Evolutionary conservation across 2,329 filamentous ascomycete genomes (phyloP).

Genomic region (Gaeumannomyces sp.): DNA sequence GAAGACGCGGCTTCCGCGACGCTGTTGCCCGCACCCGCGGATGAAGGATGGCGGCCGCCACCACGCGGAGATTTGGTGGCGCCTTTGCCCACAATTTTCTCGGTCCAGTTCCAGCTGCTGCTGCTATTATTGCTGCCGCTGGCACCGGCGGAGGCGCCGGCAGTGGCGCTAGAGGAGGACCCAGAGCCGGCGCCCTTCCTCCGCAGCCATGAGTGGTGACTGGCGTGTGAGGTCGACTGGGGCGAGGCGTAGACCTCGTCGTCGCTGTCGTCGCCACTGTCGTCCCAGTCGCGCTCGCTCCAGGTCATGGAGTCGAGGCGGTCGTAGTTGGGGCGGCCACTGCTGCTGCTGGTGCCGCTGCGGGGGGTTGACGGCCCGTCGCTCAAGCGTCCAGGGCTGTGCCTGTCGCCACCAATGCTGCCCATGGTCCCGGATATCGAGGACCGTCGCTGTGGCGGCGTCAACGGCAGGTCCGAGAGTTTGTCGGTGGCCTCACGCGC

Average conservation of each 20-base stretch:
- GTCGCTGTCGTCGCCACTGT: slow-evolving; percentile 43
- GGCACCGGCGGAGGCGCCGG: slow-evolving; percentile 7
- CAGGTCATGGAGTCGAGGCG: slow-evolving; percentile 52
- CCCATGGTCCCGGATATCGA: slow-evolving; percentile 6
- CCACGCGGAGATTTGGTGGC: slow-evolving; percentile 2
- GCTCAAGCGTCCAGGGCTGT: slow-evolving; percentile 11
- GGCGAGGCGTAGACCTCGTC: slow-evolving; percentile 8
- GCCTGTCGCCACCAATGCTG: slow-evolving; percentile 15
- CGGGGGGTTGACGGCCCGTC: slow-evolving; percentile 3
- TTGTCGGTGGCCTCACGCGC: slow-evolving; percentile 36
- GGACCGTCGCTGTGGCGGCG: slow-evolving; percentile 17
- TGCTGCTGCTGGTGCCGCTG: slow-evolving; percentile 7
- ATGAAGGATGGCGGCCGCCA: not conserved
- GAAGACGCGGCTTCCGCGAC: not conserved
- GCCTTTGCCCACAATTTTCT: slow-evolving; percentile 45
- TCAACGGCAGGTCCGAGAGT: slow-evolving; percentile 37
- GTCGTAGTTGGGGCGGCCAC: slow-evolving; percentile 17
- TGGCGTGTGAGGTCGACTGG: not conserved
- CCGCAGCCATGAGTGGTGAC: not conserved
- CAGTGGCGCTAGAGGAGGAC: not conserved
- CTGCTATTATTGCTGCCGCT: slow-evolving; percentile 7
- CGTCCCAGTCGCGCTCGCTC: slow-evolving; percentile 60
- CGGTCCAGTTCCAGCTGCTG: slow-evolving; percentile 43
- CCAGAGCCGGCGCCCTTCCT: slow-evolving; percentile 11
- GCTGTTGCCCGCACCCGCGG: not conserved